These are phyloP conservation scores for Cydonia oblonga DNA, from an alignment of 331 rosid species.

Conservation along the genomic window DNA sequence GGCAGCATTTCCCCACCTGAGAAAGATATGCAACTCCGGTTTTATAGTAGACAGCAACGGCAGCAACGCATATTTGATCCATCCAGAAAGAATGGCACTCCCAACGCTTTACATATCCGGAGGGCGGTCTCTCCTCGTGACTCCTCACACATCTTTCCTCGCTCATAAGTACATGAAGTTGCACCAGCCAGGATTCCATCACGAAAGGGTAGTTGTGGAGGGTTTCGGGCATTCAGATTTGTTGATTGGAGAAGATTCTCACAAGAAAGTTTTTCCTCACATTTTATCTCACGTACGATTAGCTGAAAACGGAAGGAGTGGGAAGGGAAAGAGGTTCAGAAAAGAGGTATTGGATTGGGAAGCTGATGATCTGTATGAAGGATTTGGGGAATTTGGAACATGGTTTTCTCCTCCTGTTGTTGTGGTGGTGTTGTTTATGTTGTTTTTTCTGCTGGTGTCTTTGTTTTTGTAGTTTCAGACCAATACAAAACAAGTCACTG, in stretches of 20 bases:
- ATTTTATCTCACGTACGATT: slow-evolving; percentile 15
- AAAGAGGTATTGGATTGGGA: slow-evolving; percentile 21
- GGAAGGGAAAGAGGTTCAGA: slow-evolving; percentile 1
- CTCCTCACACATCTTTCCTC: slow-evolving; percentile 24
- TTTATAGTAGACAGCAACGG: slow-evolving; percentile 19
- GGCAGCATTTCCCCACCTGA: slow-evolving; percentile 32
- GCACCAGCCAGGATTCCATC: slow-evolving; percentile 20
- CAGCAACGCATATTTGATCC: slow-evolving; percentile 21
- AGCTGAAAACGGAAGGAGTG: slow-evolving; percentile 1
- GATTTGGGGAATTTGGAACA: slow-evolving; percentile 7
- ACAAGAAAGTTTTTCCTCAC: slow-evolving; percentile 22
- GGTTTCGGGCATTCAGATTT: slow-evolving; percentile 31
- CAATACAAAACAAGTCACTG: too few relatives aligned
- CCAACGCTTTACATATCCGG: slow-evolving; percentile 21
- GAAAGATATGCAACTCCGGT: slow-evolving; percentile 23
- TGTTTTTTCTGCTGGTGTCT: background rate
- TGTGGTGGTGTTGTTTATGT: background rate
- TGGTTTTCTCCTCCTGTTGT: slow-evolving; percentile 22
- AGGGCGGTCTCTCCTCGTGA: slow-evolving; percentile 17
- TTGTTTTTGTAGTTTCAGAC: too few relatives aligned
- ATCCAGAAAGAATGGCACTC: slow-evolving; percentile 24
- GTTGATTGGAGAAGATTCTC: slow-evolving; percentile 26
- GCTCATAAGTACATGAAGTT: slow-evolving; percentile 29
- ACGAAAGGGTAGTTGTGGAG: slow-evolving; percentile 26
- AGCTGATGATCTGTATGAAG: slow-evolving; percentile 14